Evolutionary conservation across 2,329 filamentous ascomycete genomes (phyloP), one percentile per base, ranked within the genome.

Genomic region (Cercospora zeina): DNA sequence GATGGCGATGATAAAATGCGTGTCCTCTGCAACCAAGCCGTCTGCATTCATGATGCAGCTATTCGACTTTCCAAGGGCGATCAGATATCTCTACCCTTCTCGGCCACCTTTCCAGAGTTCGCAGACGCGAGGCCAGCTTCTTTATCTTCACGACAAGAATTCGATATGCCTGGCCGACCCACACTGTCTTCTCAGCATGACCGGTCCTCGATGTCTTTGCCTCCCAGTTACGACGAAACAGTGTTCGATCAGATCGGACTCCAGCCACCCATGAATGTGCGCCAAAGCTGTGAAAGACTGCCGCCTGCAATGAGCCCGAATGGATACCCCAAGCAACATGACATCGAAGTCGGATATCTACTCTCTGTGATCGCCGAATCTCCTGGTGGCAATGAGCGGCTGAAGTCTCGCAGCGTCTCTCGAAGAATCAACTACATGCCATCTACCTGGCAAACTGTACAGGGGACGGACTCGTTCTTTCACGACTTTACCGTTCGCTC

Each of bases 341-440:
- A 56, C 4, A 21, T 56, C 21, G 54, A 56, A 5, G 54, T 56
- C 19, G 34, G 34, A 13, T 56, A 56, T 33, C 54, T n/a, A 16
- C n/a, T 56, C 9, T 16, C 5, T 13, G 4, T 56, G 14, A 16
- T 19, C 10, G 54, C n/a, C 5, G 19, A 56, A 34, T 30, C 39
- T 9, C 7, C 36, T 27, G n/a, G 54, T 6, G 14, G n/a, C 13
- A 13, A 1, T 30, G 27, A 30, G 9, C 19, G 36, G 9, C 24
- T 14, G 19, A 4, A n/a, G 1, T 36, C 51, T 54, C 54, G 54
- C 8, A 39, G 27, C 8, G 34, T 10, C 27, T 27, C 33, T 45
- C 54, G 19, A 3, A 30, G 19, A 13, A 42, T 56, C 13, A 56
- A 2, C 21, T 56, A 56, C 36, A 16, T 39, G 8, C 19, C 36